Evolutionary conservation across 257 asterid genomes (phyloP).

Genomic region (Solanum pimpinellifolium): DNA sequence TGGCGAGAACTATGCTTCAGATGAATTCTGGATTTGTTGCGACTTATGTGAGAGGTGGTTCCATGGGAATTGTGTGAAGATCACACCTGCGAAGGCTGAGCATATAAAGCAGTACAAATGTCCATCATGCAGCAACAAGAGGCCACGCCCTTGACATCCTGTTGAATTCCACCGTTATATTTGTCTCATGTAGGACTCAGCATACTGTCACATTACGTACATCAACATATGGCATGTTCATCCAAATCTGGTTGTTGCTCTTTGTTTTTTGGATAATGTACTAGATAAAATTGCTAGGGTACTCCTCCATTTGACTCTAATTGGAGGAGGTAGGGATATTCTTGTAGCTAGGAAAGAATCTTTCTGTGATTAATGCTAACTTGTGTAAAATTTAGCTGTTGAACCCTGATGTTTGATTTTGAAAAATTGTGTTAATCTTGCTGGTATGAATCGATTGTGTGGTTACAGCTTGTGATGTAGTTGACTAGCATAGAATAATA

Average conservation of each 20-base stretch:
- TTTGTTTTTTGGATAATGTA: not conserved
- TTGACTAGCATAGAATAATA: not conserved
- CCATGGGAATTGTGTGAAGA: slow-evolving; percentile 79
- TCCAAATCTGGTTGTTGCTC: not conserved
- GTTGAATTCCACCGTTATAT: not conserved
- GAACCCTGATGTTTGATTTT: not conserved
- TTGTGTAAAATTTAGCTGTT: not conserved
- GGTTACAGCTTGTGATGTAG: not conserved
- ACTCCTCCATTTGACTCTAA: not conserved
- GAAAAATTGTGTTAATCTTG: not conserved
- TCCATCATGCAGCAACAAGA: slow-evolving; percentile 71
- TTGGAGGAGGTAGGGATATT: not conserved
- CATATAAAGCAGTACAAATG: slow-evolving; percentile 82
- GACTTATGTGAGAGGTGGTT: slow-evolving; percentile 78
- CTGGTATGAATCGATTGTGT: not conserved
- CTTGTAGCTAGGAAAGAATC: not conserved
- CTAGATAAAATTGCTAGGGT: not conserved
- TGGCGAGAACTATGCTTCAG: slow-evolving; percentile 48
- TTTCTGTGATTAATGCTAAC: not conserved
- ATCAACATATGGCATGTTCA: not conserved
- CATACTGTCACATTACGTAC: not conserved
- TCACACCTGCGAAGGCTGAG: slow-evolving; percentile 80
- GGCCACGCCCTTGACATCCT: slow-evolving; percentile 32
- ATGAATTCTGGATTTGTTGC: slow-evolving; percentile 76
- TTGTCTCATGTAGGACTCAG: not conserved